Percentiles rank a stretch among this genome's conserved stretches.
Conservation (phyloP, 1,139 yeast genomes). For the Zygosaccharomyces pseudobailii region DNA sequence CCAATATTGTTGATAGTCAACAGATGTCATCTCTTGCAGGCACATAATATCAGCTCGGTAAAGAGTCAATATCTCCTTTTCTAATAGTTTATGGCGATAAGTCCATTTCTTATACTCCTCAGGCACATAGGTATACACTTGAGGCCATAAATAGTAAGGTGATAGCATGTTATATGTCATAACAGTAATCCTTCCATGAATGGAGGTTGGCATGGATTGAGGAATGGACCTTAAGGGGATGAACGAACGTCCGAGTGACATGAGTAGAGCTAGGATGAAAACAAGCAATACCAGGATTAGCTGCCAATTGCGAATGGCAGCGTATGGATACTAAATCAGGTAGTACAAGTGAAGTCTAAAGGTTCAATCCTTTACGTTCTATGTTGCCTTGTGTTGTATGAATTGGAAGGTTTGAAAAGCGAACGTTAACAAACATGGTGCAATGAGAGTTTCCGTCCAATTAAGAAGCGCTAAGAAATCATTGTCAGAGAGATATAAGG, state of each 20-base stretch:
- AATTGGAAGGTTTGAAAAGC: not conserved
- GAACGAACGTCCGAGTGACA: slow-evolving; percentile 15
- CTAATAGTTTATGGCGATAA: slow-evolving; percentile 44
- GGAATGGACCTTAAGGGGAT: slow-evolving; percentile 13
- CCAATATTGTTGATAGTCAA: slow-evolving; percentile 46
- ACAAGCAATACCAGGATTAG: not conserved
- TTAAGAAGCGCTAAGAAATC: not conserved
- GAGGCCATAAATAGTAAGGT: slow-evolving; percentile 55
- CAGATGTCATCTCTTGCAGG: slow-evolving; percentile 54
- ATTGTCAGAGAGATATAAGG: not conserved
- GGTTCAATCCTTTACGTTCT: not conserved
- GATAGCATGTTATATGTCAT: slow-evolving; percentile 51
- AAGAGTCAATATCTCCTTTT: slow-evolving; percentile 37
- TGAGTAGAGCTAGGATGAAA: not conserved
- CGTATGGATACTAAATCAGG: no score
- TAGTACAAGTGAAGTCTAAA: not conserved
- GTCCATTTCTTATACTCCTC: slow-evolving; percentile 45
- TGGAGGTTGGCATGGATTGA: slow-evolving; percentile 2
- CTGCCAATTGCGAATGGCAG: not conserved
- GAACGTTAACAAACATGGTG: not conserved
- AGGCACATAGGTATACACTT: slow-evolving; percentile 48
- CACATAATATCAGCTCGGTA: slow-evolving; percentile 54
- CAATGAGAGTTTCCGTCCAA: not conserved
- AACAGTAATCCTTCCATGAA: slow-evolving; percentile 21
- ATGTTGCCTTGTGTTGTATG: not conserved